A percentile compares a stretch with the other conserved stretches of the same genome.
Conservation (phyloP, 176 grass and related monocot species). For the Phyllostachys edulis region DNA sequence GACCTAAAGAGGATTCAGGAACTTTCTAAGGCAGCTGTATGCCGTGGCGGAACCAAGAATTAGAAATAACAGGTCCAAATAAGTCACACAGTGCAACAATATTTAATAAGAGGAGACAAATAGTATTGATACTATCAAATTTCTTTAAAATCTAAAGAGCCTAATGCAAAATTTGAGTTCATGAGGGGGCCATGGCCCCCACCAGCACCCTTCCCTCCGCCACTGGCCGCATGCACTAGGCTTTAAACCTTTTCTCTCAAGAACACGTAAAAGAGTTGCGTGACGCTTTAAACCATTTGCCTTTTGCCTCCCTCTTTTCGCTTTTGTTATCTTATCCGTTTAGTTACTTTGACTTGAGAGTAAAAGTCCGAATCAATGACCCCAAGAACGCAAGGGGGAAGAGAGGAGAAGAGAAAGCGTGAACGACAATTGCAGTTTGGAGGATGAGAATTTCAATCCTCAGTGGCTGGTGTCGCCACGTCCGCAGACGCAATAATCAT, state of each 20-base stretch:
- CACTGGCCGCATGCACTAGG: not conserved
- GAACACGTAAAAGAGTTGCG: no score
- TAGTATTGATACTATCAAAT: no score
- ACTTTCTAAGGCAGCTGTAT: constrained; percentile 35
- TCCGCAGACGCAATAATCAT: not conserved
- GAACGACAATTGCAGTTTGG: not conserved
- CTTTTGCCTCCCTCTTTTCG: not conserved
- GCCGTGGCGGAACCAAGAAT: no score
- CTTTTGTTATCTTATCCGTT: constrained; percentile 15
- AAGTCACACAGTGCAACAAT: no score
- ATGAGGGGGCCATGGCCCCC: no score
- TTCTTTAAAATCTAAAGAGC: no score
- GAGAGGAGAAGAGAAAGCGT: not conserved
- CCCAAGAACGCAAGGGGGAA: not conserved
- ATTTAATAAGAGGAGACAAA: no score
- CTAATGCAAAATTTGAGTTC: no score
- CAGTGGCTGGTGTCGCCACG: constrained; percentile 14
- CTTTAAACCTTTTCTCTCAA: not conserved
- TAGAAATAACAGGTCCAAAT: no score
- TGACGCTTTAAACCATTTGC: no score
- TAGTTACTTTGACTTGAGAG: not conserved
- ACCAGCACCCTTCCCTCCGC: no score
- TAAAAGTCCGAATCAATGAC: not conserved
- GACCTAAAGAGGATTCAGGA: constrained; percentile 37
- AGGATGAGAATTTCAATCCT: not conserved